Evolutionary conservation across 176 grass and related monocot species (phyloP).

Genomic region (Leersia perrieri): DNA sequence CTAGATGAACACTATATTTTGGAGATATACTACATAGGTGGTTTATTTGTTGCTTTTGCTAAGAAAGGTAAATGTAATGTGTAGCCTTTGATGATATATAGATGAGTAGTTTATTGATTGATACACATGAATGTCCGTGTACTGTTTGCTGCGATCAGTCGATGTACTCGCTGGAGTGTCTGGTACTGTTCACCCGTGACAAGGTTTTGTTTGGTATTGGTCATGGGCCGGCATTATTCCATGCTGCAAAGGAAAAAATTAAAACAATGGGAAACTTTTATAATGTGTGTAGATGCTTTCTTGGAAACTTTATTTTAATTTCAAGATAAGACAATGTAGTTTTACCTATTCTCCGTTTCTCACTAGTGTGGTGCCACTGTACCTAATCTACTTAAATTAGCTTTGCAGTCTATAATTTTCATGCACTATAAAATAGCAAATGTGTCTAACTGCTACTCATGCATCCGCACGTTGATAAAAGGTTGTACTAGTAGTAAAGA

Average conservation of each 20-base stretch:
- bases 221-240: slow-evolving; percentile 46
- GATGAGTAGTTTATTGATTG: slow-evolving; percentile 6
- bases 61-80: background rate
- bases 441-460: background rate
- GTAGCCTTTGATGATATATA: slow-evolving; percentile 11
- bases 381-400: background rate
- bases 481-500: no score
- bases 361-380: background rate
- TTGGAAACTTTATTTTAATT: background rate
- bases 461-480: no score
- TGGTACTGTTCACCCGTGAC: slow-evolving; percentile 54
- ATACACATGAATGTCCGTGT: slow-evolving; percentile 24
- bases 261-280: background rate
- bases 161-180: slow-evolving; percentile 28
- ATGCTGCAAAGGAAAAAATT: background rate
- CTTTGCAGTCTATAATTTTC: background rate
- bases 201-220: slow-evolving; percentile 46
- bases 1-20: no score
- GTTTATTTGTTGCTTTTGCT: slow-evolving; percentile 2
- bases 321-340: background rate
- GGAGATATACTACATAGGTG: background rate
- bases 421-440: background rate
- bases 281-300: background rate
- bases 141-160: slow-evolving; percentile 51
- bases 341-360: background rate